Base-by-base conservation (phyloP, 2,329 filamentous ascomycete species). In the Colletotrichum shisoi region DNA sequence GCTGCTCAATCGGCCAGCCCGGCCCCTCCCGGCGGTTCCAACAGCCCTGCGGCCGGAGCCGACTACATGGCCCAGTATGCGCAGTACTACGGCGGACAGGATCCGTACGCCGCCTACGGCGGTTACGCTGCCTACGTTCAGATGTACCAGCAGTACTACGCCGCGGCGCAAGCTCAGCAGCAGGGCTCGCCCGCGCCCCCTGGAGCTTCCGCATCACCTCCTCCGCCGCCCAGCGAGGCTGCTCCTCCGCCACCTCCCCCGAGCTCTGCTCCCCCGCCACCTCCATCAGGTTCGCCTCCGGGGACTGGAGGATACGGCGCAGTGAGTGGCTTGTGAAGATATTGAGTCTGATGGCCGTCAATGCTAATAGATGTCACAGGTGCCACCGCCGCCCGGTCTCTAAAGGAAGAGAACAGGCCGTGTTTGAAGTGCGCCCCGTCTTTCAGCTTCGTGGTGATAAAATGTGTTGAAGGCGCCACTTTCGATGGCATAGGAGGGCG, bases 41-140 rank as follows among this genome's bases (percentile, higher is more conserved):
- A 81, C 72, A 81, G 76, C 66, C 76, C 81, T 46, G 74, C 74
- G 17, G 57, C 70, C 12, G 71, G 73, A 9, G 70, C 74, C 5
- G 91, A 96, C 73, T 95, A 95, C 76, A 87, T 87, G 59, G 88
- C 90, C 19, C 91, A 94, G 74, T 96, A 96, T 76, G 90, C 91
- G 3, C 90, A 93, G 76, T 95, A 96, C 77, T 94, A 94, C 69
- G 84, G 84, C 70, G 83, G 83, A 62, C 82, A 86, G 70, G 93
- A 97, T 74, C 94, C 94, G 0, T 97, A 97, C 76, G 93, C 93
- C 48, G 89, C 91, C 9, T 97, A 95, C 72, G 94, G 94, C 69
- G 94, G 94, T 62, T 97, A 95, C 78, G 86, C 89, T 72, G 91
- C 90, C 80, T 89, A 89, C 71, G 81, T 85, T 70, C 89, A 91